phyloP scores from a whole-genome alignment of 768 basidiomycete species.

The Boletus edulis region DNA sequence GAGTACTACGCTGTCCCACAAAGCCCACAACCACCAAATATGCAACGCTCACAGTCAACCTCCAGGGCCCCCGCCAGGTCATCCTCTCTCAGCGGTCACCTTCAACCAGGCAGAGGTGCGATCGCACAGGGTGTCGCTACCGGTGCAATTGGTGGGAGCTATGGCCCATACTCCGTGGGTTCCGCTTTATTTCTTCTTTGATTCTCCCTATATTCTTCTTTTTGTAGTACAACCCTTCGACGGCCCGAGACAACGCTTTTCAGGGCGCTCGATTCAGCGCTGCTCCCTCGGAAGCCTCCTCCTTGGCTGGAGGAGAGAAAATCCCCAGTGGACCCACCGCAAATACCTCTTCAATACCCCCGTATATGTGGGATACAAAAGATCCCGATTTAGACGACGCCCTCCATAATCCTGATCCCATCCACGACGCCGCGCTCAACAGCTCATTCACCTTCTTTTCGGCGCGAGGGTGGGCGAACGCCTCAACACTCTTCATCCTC shows the following conservation, averaged over 20 bases:
- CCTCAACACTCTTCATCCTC: slow-evolving; percentile 68
- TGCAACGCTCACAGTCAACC: slow-evolving; percentile 26
- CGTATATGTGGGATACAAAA: slow-evolving; percentile 72
- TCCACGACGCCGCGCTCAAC: slow-evolving; percentile 60
- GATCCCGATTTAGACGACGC: slow-evolving; percentile 89
- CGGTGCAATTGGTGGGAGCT: slow-evolving; percentile 73
- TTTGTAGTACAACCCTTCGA: slow-evolving; percentile 54
- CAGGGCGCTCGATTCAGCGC: slow-evolving; percentile 60
- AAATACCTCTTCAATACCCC: slow-evolving; percentile 62
- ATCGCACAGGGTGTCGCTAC: slow-evolving; percentile 79
- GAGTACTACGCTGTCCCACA: slow-evolving; percentile 70
- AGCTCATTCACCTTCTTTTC: slow-evolving; percentile 73
- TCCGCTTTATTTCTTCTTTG: neutral
- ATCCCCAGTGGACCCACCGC: slow-evolving; percentile 28
- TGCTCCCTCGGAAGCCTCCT: slow-evolving; percentile 45
- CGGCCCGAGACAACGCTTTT: slow-evolving; percentile 39
- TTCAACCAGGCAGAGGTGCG: slow-evolving; percentile 45
- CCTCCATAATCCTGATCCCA: slow-evolving; percentile 83
- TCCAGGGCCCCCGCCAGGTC: slow-evolving; percentile 27
- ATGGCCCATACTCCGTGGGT: slow-evolving; percentile 86
- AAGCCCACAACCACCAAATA: slow-evolving; percentile 45
- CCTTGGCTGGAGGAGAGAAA: slow-evolving; percentile 37
- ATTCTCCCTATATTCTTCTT: slow-evolving; percentile 1
- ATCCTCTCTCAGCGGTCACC: slow-evolving; percentile 26
- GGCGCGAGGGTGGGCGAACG: slow-evolving; percentile 78